Percentiles rank a stretch among this genome's conserved stretches.
phyloP scores from a whole-genome alignment of 1,139 yeast species.

The Pichia terricola region DNA sequence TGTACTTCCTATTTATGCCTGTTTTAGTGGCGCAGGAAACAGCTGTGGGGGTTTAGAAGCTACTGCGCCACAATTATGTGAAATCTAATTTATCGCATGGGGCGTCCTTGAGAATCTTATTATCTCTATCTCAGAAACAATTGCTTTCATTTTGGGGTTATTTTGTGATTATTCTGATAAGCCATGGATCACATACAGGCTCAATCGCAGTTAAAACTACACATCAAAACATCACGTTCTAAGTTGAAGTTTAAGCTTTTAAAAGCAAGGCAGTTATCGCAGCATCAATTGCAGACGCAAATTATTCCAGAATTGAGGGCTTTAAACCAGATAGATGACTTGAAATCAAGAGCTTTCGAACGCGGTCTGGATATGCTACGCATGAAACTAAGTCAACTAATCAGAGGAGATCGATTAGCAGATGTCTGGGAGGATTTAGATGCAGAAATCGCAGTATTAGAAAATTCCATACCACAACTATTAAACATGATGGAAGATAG shows the following conservation, averaged over 20 bases:
- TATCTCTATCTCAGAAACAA: no score
- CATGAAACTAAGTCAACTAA: conserved; percentile 9
- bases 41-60: no score
- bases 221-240: conserved; percentile 7
- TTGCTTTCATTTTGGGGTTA: no score
- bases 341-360: conserved; percentile 10
- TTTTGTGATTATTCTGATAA: not conserved
- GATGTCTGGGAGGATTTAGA: conserved; percentile 15
- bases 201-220: conserved; percentile 4
- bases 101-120: no score
- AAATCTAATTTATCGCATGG: no score
- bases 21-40: no score
- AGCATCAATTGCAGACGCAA: conserved; percentile 4
- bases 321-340: conserved; percentile 1
- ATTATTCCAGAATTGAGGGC: conserved; percentile 5
- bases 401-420: conserved; percentile 10
- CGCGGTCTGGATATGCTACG: conserved; percentile 9
- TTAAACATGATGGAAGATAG: conserved; percentile 3
- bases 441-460: conserved; percentile 12
- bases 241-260: conserved; percentile 9
- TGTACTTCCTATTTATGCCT: no score
- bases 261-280: conserved; percentile 9
- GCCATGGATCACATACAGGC: not conserved
- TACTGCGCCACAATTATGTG: no score
- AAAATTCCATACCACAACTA: conserved; percentile 3